A percentile compares a stretch with the other conserved stretches of the same genome.
Conservation (phyloP, 371 early-diverging fungal species). For the Coelomomyces lativittatus region DNA sequence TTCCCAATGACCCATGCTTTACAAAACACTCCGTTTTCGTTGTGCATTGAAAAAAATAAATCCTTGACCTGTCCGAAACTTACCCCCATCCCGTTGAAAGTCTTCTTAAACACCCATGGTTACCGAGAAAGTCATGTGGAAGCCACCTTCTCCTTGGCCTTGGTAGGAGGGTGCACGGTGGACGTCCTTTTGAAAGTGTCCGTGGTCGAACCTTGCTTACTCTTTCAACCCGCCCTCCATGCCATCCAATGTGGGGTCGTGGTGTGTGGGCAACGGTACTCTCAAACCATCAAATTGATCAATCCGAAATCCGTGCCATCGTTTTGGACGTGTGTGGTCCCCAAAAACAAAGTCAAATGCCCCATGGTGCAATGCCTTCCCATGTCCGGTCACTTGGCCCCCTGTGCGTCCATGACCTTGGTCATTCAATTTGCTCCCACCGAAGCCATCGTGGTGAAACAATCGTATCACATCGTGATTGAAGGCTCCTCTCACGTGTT, state of each 20-base stretch:
- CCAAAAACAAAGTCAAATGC: constrained; percentile 5
- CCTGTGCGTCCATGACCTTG: constrained; percentile 12
- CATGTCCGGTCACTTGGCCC: constrained; percentile 5
- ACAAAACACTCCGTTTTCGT: no score
- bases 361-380: no score
- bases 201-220: constrained; percentile 12
- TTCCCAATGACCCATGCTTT: no score
- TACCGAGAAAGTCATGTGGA: no score
- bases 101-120: no score
- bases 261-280: constrained; percentile 19
- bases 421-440: constrained; percentile 13
- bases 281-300: constrained; percentile 8
- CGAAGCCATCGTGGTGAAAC: constrained; percentile 14
- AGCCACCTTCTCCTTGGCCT: no score
- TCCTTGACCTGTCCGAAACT: no score
- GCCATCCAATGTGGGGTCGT: constrained; percentile 25
- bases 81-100: no score
- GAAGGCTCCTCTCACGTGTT: constrained; percentile 10
- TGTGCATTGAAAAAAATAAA: no score
- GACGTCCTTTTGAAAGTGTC: constrained; percentile 11
- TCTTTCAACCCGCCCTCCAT: not conserved
- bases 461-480: constrained; percentile 12
- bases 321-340: constrained; percentile 12
- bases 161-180: constrained; percentile 18
- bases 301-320: constrained; percentile 18